A percentile compares a stretch with the other conserved stretches of the same genome.
Conservation (phyloP, 225 moss, liverwort and hornwort species). For the Polytrichum commune region DNA sequence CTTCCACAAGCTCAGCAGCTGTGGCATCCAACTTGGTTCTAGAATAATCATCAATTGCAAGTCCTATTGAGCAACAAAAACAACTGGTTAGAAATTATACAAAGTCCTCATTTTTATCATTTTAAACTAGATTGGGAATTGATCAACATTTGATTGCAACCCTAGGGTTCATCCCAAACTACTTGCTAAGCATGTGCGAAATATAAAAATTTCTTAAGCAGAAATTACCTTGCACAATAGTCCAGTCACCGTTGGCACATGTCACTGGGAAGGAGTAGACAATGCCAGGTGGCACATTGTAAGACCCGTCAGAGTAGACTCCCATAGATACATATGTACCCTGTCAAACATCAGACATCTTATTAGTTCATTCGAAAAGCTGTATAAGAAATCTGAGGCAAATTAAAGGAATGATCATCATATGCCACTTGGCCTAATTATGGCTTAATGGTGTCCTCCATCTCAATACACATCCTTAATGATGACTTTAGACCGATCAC, state of each 20-base stretch:
- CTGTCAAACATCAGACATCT: slow-evolving; percentile 27
- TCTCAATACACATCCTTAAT: no score
- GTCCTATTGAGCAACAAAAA: slow-evolving; percentile 41
- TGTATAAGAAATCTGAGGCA: no score
- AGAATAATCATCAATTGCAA: slow-evolving; percentile 73
- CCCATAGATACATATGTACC: slow-evolving; percentile 94
- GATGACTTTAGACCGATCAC: no score
- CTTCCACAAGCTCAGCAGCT: slow-evolving; percentile 87
- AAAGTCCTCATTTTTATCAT: no score
- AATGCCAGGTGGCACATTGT: slow-evolving; percentile 73
- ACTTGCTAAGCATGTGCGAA: neutral
- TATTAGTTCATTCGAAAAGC: neutral
- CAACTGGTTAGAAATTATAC: neutral
- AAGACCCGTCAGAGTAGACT: slow-evolving; percentile 97
- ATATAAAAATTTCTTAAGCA: neutral
- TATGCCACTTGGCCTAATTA: no score
- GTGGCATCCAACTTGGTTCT: slow-evolving; percentile 91
- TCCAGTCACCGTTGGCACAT: slow-evolving; percentile 77
- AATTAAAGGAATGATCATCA: no score
- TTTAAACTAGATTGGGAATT: no score
- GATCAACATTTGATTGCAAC: no score
- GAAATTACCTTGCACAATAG: slow-evolving; percentile 74
- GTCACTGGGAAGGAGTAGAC: slow-evolving; percentile 94
- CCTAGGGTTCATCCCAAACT: no score
- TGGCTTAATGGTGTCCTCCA: no score